Evolutionary conservation across 441 rosid genomes (phyloP), one percentile per base, ranked within the genome.

Genomic region (Metrosideros polymorpha): DNA sequence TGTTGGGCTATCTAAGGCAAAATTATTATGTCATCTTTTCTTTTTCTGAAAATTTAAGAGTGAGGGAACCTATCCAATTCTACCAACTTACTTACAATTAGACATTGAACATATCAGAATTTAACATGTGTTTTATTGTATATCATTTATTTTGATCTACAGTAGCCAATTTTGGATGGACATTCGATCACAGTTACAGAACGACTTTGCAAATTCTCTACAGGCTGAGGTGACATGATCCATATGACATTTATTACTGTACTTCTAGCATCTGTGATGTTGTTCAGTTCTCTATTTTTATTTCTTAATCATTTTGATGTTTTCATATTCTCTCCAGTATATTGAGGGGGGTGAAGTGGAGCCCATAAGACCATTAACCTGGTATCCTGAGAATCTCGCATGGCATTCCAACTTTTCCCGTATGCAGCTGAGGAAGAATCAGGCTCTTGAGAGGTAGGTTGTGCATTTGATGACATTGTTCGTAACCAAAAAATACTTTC

Each of bases 351-450:
- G 90, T 94, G 99, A 96, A 88, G 89, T 89, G 88, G 96, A 93
- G 86, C 94, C 96, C 83, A 95, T 98, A 83, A 94, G 94, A 91
- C 99, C 99, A 3, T 90, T 98, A 91, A 94, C 97, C 88, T 96
- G 98, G 99, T 98, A 95, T 87, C 98, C 99, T 82, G 92, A 95
- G 75, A 95, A 94, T 88, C 97, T 96, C 85, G 99, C 98, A 24
- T 97, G 99, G 99, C 98, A 97, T 89, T 95, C 99, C 79, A 95
- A 91, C 89, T 97, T 94, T 91, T 97, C 99, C 29, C 91, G 99
- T 71, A 98, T 95, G 95, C 98, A 95, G 92, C 92, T 96, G 88
- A 91, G 99, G 86, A 96, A 98, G 89, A 96, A 95, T 89, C 95
- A 93, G 90, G 92, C 93, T 13, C 99, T 98, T 87, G 98, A 96